Conservation (phyloP, 116 monocot species). For the Posidonia oceanica region DNA sequence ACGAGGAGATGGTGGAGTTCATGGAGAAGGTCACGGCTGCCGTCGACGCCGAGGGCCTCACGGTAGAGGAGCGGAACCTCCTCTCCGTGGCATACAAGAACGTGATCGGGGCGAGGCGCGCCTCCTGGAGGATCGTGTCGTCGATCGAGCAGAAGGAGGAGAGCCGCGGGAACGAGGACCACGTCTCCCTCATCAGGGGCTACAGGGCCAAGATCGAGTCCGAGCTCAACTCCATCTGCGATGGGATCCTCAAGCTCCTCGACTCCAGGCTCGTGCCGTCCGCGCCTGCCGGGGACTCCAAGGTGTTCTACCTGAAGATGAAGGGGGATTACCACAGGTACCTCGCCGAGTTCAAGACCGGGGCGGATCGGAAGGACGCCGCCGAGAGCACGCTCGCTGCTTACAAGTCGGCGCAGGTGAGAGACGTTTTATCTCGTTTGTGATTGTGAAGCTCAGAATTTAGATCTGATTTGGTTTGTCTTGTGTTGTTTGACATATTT, state of each 20-base stretch:
- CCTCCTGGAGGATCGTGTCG: constrained; percentile 37
- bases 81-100: constrained; percentile 40
- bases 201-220: constrained; percentile 42
- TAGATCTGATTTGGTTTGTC: neutral
- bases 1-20: constrained; percentile 57
- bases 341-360: constrained; percentile 52
- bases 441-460: too few species aligned
- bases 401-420: constrained; percentile 54
- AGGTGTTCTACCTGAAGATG: constrained; percentile 63
- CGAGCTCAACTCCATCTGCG: constrained; percentile 37
- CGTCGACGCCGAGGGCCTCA: constrained; percentile 26
- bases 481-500: neutral
- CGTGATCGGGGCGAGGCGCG: constrained; percentile 25
- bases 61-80: constrained; percentile 47
- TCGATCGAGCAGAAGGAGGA: constrained; percentile 41
- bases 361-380: constrained; percentile 35
- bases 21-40: constrained; percentile 31
- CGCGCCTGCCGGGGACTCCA: constrained; percentile 31
- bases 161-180: constrained; percentile 33
- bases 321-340: constrained; percentile 66
- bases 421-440: neutral
- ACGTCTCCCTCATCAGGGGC: constrained; percentile 18
- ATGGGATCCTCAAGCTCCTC: constrained; percentile 34
- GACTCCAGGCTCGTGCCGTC: constrained; percentile 33
- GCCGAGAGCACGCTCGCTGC: constrained; percentile 40